Evolutionary conservation across 257 asterid genomes (phyloP), one percentile per base, ranked within the genome.

Genomic region (Fraxinus quadrangulata): DNA sequence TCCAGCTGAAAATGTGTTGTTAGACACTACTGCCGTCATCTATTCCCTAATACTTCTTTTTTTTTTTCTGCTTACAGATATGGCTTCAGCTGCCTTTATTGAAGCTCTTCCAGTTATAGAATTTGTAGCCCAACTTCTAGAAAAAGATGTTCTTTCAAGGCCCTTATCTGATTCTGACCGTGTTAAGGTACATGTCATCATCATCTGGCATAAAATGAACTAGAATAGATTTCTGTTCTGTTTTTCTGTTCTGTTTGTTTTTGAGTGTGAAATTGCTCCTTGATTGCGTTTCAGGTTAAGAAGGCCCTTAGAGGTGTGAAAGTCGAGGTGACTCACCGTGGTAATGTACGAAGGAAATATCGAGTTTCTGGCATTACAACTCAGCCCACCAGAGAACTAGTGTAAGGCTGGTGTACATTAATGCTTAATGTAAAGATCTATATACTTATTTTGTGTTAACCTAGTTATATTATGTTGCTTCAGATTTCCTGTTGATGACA

Each of bases 1-100:
- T 37, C 34, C 16, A 9, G 13, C 17, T 34, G 56, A 34, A 34
- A 68, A 2, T 67, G 28, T 12, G 3, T 19, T 1, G 66, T 47
- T 16, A 7, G 65, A 36, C 37, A 9, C 4, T 39, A 40, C 8
- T 17, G 1, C 4, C n/a, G 71, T 4, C 66, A 28, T 74, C 28
- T 76, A 49, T 75, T 59, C 51, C 21, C 65, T 67, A 45, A 10
- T 34, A 36, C 49, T 61, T 11, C 39, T 65, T 28, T 72, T 19
- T 71, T 42, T 42, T 11, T 33, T 33, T 31, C 6, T 17, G 30
- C 28, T 34, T 69, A n/a, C 83, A 94, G 99, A 96, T 85, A 96
- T 96, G 97, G 99, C 99, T 49, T 89, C 99, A 13, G 98, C 98
- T 83, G 97, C 99, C 83, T 94, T 93, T 81, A 96, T 96, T 65